Base-by-base conservation (phyloP, 1,284 basidiomycete species). In the Tilletia walkeri region DNA sequence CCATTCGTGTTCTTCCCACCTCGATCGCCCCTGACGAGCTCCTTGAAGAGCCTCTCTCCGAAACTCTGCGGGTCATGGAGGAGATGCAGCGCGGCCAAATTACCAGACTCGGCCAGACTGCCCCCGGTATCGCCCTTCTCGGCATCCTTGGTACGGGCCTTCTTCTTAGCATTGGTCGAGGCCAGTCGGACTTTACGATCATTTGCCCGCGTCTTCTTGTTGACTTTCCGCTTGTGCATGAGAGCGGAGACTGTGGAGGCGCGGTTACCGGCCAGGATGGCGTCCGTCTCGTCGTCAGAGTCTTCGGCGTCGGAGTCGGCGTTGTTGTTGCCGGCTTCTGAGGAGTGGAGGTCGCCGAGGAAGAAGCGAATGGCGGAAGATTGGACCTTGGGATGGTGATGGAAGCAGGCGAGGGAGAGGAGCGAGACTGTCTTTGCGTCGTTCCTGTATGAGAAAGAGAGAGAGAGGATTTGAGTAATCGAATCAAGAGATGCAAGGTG, bases 311-410 rank as follows among this genome's bases (percentile, higher is more conserved):
- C 68, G n/a, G 66, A 69, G 20, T 69, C 70, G 1, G 38, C 66
- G 14, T 45, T 67, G 59, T 76, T 72, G 34, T 67, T 71, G 36
- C 59, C 59, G 4, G 59, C 38, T 71, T 83, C 81, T 3, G 81
- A 76, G 9, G 79, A 76, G 66, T 83, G 80, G n/a, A 82, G 72
- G 66, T 83, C 82, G 71, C 92, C 93, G 20, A 99, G 89, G 87
- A 99, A 99, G 86, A 99, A 99, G 85, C 98, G 93, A n/a, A 96
- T 86, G 1, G 94, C 93, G 0, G 94, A 94, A 72, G 90, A 94
- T 84, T 98, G 95, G 0, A 99, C 96, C 83, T 98, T 98, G 66
- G 90, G 88, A 66, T 92, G 89, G 7, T 95, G 94, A 84, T 99
- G 95, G 84, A 95, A 93, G 82, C 93, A 95, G 1, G 93, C 95